Evolutionary conservation across 495 filamentous ascomycete species (phyloP).

Genomic region (Podospora pseudopauciseta): DNA sequence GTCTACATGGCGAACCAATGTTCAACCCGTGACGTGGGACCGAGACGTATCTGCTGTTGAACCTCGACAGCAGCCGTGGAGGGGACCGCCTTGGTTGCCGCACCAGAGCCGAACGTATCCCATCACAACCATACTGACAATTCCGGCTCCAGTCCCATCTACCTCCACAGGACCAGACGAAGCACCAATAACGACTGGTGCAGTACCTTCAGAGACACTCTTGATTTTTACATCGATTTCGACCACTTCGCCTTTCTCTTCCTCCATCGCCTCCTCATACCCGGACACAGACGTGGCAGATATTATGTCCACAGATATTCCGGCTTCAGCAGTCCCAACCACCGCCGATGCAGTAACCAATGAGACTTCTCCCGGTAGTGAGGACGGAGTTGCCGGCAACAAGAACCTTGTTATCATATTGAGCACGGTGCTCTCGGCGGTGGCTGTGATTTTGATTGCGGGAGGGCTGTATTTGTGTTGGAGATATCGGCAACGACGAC

Average conservation of each 20-base stretch:
- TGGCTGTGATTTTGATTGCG: slow-evolving; percentile 35
- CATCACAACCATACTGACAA: slow-evolving; percentile 23
- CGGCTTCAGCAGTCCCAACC: slow-evolving; percentile 12
- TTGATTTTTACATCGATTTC: not conserved
- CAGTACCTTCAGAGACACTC: not conserved
- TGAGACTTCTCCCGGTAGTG: slow-evolving; percentile 15
- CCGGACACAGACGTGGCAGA: slow-evolving; percentile 16
- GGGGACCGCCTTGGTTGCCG: slow-evolving; percentile 7
- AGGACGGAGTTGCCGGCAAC: slow-evolving; percentile 23
- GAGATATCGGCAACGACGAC: slow-evolving; percentile 31
- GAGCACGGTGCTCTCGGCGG: slow-evolving; percentile 40
- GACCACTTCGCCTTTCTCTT: not conserved
- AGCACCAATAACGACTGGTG: slow-evolving; percentile 2
- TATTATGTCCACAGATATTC: slow-evolving; percentile 27
- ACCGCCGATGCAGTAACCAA: slow-evolving; percentile 9
- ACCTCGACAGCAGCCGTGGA: slow-evolving; percentile 7
- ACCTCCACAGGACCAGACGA: slow-evolving; percentile 4
- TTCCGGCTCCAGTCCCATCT: slow-evolving; percentile 15
- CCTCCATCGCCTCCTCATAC: slow-evolving; percentile 1
- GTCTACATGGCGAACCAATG: slow-evolving; percentile 13
- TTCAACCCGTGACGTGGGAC: slow-evolving; percentile 14
- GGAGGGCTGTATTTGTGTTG: slow-evolving; percentile 31
- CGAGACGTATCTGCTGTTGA: not conserved
- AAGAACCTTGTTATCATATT: slow-evolving; percentile 39
- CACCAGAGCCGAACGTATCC: slow-evolving; percentile 1